Percentiles rank a stretch among this genome's conserved stretches.
These are phyloP conservation scores for Conoideocrella luteorostrata DNA, from an alignment of 2,329 filamentous ascomycete genomes.

Conservation along the genomic window DNA sequence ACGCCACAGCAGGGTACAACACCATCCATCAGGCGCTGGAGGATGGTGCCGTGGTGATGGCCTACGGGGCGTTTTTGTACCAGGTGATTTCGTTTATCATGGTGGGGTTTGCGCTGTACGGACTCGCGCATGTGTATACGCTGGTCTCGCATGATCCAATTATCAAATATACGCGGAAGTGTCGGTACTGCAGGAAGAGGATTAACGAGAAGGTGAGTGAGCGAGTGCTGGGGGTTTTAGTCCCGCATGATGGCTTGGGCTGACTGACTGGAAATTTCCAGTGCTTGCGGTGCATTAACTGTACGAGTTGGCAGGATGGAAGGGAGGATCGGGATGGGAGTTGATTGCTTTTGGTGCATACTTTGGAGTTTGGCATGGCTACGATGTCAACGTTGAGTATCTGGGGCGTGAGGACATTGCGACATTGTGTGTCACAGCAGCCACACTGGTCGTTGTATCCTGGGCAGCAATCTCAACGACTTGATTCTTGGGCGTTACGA, in stretches of 20 bases:
- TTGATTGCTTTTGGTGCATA: background rate
- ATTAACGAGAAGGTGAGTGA: conserved; percentile 54
- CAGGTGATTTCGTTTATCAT: conserved; percentile 60
- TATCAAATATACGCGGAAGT: conserved; percentile 64
- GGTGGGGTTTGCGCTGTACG: conserved; percentile 59
- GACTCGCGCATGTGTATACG: conserved; percentile 57
- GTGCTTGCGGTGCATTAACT: conserved; percentile 41
- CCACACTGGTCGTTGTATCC: too few species aligned
- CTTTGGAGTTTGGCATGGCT: too few species aligned
- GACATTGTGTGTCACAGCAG: too few species aligned
- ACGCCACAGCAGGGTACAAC: conserved; percentile 54
- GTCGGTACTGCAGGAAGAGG: conserved; percentile 58
- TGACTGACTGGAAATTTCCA: conserved; percentile 16
- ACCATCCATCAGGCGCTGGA: conserved; percentile 62
- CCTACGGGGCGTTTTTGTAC: conserved; percentile 64
- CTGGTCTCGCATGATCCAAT: conserved; percentile 57
- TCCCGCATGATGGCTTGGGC: background rate
- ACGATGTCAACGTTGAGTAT: too few species aligned
- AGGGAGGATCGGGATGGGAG: conserved; percentile 31
- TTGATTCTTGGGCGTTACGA: too few species aligned
- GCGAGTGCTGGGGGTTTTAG: background rate
- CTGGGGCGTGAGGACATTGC: too few species aligned
- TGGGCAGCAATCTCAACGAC: too few species aligned
- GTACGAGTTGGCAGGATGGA: conserved; percentile 46
- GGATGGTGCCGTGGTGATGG: conserved; percentile 66